Evolutionary conservation across 169 alveolate genomes (phyloP).

Genomic region (Plasmodium blacklocki): DNA sequence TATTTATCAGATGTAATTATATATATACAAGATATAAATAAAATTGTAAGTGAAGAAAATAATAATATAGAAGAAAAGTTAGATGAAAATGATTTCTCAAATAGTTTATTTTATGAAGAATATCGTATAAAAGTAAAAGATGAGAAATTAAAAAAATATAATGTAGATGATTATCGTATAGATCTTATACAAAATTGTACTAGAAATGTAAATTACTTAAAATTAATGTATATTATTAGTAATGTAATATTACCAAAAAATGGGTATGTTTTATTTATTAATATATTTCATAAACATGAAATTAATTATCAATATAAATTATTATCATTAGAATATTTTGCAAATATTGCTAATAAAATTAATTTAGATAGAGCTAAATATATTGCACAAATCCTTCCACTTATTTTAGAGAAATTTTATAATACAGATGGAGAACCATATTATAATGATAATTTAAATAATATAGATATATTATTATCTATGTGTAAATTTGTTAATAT

Average conservation of each 20-base stretch:
- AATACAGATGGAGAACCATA: conserved; percentile 74
- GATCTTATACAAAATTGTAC: conserved; percentile 51
- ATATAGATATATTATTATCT: conserved; percentile 37
- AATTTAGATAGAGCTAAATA: conserved; percentile 66
- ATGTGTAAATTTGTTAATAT: conserved; percentile 68
- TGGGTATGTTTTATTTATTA: conserved; percentile 59
- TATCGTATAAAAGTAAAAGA: conserved; percentile 43
- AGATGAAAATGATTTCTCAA: neutral
- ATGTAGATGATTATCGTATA: conserved; percentile 16
- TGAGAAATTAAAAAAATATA: conserved; percentile 46
- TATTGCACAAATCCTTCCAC: conserved; percentile 70
- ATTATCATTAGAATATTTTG: conserved; percentile 67
- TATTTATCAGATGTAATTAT: conserved; percentile 61
- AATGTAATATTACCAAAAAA: conserved; percentile 53
- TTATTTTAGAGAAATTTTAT: conserved; percentile 56
- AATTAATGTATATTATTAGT: conserved; percentile 58
- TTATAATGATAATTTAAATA: conserved; percentile 60
- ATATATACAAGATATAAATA: conserved; percentile 46
- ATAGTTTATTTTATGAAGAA: conserved; percentile 2
- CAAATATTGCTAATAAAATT: conserved; percentile 65
- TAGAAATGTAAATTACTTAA: conserved; percentile 63
- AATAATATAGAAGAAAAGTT: conserved; percentile 8
- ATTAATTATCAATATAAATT: conserved; percentile 68
- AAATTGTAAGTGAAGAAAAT: conserved; percentile 1
- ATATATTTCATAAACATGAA: conserved; percentile 51